A percentile compares a stretch with the other conserved stretches of the same genome.
phyloP scores from a whole-genome alignment of 352 stramenopile genomes.

The Phytophthora kernoviae region DNA sequence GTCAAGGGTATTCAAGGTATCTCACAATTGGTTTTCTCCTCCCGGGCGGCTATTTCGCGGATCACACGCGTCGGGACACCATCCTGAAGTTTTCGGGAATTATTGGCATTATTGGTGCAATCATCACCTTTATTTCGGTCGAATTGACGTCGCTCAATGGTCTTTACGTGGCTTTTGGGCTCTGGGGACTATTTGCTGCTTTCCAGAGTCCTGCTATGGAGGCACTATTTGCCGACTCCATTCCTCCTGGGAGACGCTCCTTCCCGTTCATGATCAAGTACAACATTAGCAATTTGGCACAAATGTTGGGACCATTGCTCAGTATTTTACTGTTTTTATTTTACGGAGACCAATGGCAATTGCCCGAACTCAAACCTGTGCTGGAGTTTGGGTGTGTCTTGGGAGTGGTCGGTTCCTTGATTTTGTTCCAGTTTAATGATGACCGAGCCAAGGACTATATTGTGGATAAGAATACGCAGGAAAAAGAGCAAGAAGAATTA shows the following conservation, averaged over 20 bases:
- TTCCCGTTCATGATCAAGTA: constrained; percentile 87
- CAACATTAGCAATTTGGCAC: constrained; percentile 74
- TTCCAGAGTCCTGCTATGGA: constrained; percentile 76
- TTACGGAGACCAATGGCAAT: constrained; percentile 67
- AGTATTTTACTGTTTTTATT: constrained; percentile 69
- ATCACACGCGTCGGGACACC: constrained; percentile 68
- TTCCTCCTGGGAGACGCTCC: constrained; percentile 65
- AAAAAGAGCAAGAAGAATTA: constrained; percentile 26
- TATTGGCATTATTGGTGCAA: constrained; percentile 48
- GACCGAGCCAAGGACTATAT: constrained; percentile 55
- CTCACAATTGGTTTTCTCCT: constrained; percentile 78
- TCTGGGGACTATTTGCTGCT: constrained; percentile 73
- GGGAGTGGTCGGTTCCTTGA: constrained; percentile 45
- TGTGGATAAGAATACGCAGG: constrained; percentile 23
- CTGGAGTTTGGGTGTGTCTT: constrained; percentile 66
- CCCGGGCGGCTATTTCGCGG: constrained; percentile 68
- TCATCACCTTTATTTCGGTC: constrained; percentile 67
- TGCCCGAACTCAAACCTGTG: constrained; percentile 58
- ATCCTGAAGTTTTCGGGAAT: constrained; percentile 66
- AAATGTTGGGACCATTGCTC: constrained; percentile 58
- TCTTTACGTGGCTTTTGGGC: constrained; percentile 65
- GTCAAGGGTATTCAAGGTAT: constrained; percentile 87
- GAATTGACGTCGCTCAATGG: constrained; percentile 45
- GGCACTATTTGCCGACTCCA: constrained; percentile 77
- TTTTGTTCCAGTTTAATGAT: constrained; percentile 67